These are phyloP conservation scores for Geranomyces michiganensis DNA, from an alignment of 192 early-diverging fungal genomes.

Conservation along the genomic window DNA sequence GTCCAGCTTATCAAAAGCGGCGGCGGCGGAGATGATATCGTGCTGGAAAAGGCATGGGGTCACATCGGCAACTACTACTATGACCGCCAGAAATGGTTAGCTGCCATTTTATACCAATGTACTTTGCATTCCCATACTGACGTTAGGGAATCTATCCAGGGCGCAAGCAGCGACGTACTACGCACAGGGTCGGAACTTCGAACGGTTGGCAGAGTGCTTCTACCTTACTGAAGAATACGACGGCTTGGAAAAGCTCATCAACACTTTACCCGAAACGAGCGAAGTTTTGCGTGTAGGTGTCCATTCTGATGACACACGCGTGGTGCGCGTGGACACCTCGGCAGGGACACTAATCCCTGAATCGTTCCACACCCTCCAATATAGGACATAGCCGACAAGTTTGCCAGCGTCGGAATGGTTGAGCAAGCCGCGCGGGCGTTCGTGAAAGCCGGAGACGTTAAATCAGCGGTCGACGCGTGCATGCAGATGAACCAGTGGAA, in stretches of 20 bases:
- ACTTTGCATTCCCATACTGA: slow-evolving; percentile 8
- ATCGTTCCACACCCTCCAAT: neutral
- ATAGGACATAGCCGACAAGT: slow-evolving; percentile 55
- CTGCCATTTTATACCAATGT: neutral
- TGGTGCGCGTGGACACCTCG: too few relatives aligned
- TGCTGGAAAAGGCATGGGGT: slow-evolving; percentile 60
- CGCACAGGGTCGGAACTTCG: slow-evolving; percentile 52
- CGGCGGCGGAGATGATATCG: slow-evolving; percentile 55
- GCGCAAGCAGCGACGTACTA: slow-evolving; percentile 60
- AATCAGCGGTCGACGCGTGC: slow-evolving; percentile 55
- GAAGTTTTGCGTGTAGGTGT: slow-evolving; percentile 1
- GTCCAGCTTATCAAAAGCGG: slow-evolving; percentile 62
- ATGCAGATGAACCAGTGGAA: slow-evolving; percentile 63
- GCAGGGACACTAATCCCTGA: neutral
- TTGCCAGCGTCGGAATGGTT: slow-evolving; percentile 52
- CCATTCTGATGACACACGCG: too few relatives aligned
- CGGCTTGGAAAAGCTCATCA: slow-evolving; percentile 49
- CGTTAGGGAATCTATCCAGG: slow-evolving; percentile 27
- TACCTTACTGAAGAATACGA: slow-evolving; percentile 60
- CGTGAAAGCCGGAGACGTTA: slow-evolving; percentile 52
- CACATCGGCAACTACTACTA: slow-evolving; percentile 60
- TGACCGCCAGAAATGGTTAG: slow-evolving; percentile 53
- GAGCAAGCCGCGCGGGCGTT: slow-evolving; percentile 52
- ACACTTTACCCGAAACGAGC: slow-evolving; percentile 43
- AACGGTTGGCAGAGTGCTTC: slow-evolving; percentile 50